Conservation (phyloP, 2,329 filamentous ascomycete genomes). For the Pseudocercospora fuligena region DNA sequence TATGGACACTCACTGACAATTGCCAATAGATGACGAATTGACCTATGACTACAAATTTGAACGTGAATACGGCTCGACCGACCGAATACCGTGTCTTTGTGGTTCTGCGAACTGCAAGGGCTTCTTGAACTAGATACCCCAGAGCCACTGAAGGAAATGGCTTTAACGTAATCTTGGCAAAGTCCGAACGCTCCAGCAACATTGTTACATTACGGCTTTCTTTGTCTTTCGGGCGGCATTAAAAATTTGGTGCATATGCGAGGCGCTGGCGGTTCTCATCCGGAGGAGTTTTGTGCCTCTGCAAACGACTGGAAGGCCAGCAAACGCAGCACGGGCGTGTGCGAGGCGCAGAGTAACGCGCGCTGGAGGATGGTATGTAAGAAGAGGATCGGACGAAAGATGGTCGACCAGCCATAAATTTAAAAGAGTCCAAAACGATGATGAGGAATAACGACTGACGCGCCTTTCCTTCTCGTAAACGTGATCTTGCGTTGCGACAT, state of each 20-base stretch:
- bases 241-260: background rate
- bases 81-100: constrained; percentile 96
- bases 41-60: constrained; percentile 99
- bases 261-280: background rate
- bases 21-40: constrained; percentile 83
- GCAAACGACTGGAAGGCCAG: background rate
- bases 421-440: background rate
- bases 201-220: background rate
- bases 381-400: background rate
- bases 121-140: constrained; percentile 78
- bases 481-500: background rate
- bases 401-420: background rate
- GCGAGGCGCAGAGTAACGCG: background rate
- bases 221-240: background rate
- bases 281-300: background rate
- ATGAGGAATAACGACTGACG: background rate
- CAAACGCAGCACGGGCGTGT: background rate
- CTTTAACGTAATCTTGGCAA: background rate
- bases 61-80: constrained; percentile 89
- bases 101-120: constrained; percentile 96
- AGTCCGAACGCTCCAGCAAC: background rate
- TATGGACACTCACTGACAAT: constrained; percentile 6
- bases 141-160: background rate
- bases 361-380: background rate
- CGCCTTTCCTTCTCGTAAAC: background rate